Conservation (phyloP, 148 eudicot species). For the Nepenthes gracilis region DNA sequence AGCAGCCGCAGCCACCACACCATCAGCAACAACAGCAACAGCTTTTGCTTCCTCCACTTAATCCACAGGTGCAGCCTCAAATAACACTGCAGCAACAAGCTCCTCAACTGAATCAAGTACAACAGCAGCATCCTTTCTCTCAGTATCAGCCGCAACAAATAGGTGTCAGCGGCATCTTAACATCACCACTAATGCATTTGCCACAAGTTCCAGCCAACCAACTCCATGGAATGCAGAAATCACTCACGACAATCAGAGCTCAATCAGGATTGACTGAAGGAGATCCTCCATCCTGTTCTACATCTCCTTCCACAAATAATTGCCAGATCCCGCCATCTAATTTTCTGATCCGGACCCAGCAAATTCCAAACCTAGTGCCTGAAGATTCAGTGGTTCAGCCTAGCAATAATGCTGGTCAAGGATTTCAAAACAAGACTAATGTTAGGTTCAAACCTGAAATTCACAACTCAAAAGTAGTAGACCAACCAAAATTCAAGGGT, state of each 20-base stretch:
- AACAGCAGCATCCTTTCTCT: slow-evolving; percentile 35
- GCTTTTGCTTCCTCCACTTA: slow-evolving; percentile 23
- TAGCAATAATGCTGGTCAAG: slow-evolving; percentile 32
- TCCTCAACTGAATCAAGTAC: slow-evolving; percentile 37
- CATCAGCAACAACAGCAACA: slow-evolving; percentile 42
- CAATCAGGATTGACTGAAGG: slow-evolving; percentile 51
- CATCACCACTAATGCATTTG: slow-evolving; percentile 44
- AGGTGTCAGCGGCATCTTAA: slow-evolving; percentile 28
- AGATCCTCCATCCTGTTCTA: slow-evolving; percentile 85
- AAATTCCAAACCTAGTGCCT: slow-evolving; percentile 21
- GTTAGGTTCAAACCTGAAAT: slow-evolving; percentile 46
- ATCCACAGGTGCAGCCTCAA: slow-evolving; percentile 24
- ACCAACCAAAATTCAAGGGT: slow-evolving; percentile 48
- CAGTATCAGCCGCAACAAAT: slow-evolving; percentile 42
- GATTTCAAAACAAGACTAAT: slow-evolving; percentile 40
- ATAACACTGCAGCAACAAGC: slow-evolving; percentile 20
- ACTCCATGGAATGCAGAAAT: slow-evolving; percentile 49
- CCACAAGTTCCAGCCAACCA: slow-evolving; percentile 40
- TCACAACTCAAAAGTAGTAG: slow-evolving; percentile 35
- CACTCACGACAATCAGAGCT: slow-evolving; percentile 22
- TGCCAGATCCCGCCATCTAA: slow-evolving; percentile 46
- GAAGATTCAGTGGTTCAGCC: slow-evolving; percentile 45
- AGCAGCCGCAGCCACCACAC: slow-evolving; percentile 35
- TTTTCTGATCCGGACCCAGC: slow-evolving; percentile 44
- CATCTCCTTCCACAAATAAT: slow-evolving; percentile 75